Base-by-base conservation (phyloP, 108 stramenopile species). In the Skeletonema costatum region DNA sequence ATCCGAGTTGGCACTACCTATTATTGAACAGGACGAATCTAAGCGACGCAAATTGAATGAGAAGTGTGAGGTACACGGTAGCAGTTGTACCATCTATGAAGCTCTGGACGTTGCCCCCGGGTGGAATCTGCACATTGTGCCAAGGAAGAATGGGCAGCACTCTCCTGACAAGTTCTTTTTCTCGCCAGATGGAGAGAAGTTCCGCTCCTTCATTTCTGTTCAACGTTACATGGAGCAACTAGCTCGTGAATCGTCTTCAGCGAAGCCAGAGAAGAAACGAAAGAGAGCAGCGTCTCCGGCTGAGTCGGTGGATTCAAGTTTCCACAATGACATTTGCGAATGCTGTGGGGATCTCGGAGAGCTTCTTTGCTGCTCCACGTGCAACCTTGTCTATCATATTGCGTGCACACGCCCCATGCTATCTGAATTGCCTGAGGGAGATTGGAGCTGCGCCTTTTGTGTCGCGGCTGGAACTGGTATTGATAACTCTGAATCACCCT, bases 301-400 rank as follows among this genome's bases (percentile, higher is more conserved):
- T 11, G 53, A 56, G 53, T 56, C 53, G 21, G 53, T 56, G 53
- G 53, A 56, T n/a, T 56, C 53, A 21, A 56, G 9, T n/a, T 56
- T 53, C 25, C 86, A 88, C 60, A 87, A 85, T 73, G 87, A 88
- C 48, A 39, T 82, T 19, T 88, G 87, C 59, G 87, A 88, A 59
- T 82, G 77, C 36, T 88, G 87, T 64, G 85, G 83, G 14, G 68
- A 77, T 16, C 83, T 66, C 4, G 90, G 88, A 19, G 89, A 93
- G 65, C 76, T 97, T 10, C 56, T 96, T 21, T 93, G 90, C 68
- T 97, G 97, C 78, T 86, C 85, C 39, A 96, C 94, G 4, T 97
- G 97, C 82, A 87, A 81, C 71, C 70, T 93, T n/a, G 92, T 89
- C 17, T 97, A 94, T 83, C 97, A 97, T 82, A 38, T 87, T 56